A percentile compares a stretch with the other conserved stretches of the same genome.
Evolutionary conservation across 108 stramenopile genomes (phyloP).

Genomic region (Asterionellopsis glacialis): DNA sequence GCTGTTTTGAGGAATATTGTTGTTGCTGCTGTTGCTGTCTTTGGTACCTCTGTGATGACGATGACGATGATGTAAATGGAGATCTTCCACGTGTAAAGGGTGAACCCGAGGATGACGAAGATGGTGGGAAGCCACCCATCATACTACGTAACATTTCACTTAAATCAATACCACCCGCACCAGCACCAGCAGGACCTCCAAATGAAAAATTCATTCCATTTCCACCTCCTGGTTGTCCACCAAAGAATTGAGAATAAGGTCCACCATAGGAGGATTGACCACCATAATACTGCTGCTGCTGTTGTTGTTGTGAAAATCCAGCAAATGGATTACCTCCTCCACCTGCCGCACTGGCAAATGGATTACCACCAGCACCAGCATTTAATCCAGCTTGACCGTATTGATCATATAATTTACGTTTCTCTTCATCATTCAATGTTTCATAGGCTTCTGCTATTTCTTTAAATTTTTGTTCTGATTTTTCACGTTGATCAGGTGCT

Average conservation of each 20-base stretch:
- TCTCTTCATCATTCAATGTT: constrained; percentile 85
- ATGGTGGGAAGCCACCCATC: constrained; percentile 12
- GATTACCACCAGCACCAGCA: constrained; percentile 15
- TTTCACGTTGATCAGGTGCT: constrained; percentile 19
- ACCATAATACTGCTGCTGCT: no score
- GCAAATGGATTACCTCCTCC: constrained; percentile 7
- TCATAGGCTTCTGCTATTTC: constrained; percentile 94
- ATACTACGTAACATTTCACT: constrained; percentile 27
- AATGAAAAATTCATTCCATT: no score
- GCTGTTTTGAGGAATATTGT: constrained; percentile 3
- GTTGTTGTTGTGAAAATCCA: neutral
- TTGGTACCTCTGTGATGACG: constrained; percentile 5
- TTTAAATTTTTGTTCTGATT: constrained; percentile 83
- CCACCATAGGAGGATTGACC: no score
- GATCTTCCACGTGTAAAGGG: neutral
- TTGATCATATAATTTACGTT: constrained; percentile 86
- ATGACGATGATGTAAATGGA: neutral
- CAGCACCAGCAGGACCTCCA: constrained; percentile 8
- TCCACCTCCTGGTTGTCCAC: no score
- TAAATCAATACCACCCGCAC: constrained; percentile 17
- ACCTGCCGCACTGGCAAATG: constrained; percentile 22
- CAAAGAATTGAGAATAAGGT: no score
- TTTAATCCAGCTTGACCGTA: constrained; percentile 89
- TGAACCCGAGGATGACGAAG: constrained; percentile 6
- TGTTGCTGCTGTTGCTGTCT: constrained; percentile 13